Evolutionary conservation across 2,329 filamentous ascomycete genomes (phyloP), one percentile per base, ranked within the genome.

Genomic region (Zasmidium angulare): DNA sequence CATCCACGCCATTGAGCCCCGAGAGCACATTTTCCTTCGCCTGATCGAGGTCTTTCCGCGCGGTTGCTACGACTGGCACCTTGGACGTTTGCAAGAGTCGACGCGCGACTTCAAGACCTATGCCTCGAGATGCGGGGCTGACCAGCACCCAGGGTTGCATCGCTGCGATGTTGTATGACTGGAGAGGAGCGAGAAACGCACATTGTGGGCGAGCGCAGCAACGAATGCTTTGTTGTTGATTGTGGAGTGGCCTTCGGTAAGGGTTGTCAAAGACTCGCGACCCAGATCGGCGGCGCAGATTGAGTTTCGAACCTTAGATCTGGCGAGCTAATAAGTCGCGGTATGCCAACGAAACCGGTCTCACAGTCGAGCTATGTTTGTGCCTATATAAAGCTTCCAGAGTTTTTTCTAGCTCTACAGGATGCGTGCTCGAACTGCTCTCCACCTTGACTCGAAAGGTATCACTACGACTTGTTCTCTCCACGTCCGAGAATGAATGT

Each of bases 71-170:
- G 21, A 89, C 76, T 0, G 86, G 85, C 14, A 84, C 76, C 24
- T 77, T 77, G 7, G 85, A 86, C 10, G 80, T 84, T 56, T 78
- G 74, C 7, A 89, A 76, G 6, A 89, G 74, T 57, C 82, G 80
- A 53, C 84, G 79, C 1, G 84, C 82, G 24, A 89, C 75, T 46
- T 85, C 82, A 62, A 86, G 82, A 17, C 86, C 86, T 65, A 89
- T 84, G 63, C 86, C 86, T 63, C 85, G 78, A 7, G 84, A 88
- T 26, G 85, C 81, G 1, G 86, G 86, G 12, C 81, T 82, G 4
- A 85, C 76, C 19, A 85, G 71, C 17, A 75, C 75, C 79, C 79
- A 82, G 14, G 79, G 78, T 53, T 73, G 71, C 78, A 81, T 80
- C 2, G 20, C 62, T 26, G 55, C 10, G 12, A 26, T 23, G n/a